phyloP scores from a whole-genome alignment of 2,329 filamentous ascomycete species.

The Amauroascus verrucosus region DNA sequence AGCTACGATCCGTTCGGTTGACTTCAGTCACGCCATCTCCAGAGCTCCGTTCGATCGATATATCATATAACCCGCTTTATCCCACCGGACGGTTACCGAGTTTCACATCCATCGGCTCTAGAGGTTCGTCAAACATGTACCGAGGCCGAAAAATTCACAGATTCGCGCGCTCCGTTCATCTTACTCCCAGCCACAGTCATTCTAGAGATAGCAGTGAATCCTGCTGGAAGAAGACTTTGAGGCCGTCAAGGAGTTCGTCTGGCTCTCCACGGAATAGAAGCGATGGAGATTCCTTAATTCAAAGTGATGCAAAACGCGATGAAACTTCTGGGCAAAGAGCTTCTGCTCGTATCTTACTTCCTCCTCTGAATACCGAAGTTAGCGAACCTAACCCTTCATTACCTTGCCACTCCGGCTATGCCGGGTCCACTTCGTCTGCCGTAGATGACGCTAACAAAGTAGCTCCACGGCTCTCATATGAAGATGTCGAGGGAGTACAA shows the following conservation, averaged over 20 bases:
- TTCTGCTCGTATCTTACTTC: neutral
- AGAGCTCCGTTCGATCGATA: neutral
- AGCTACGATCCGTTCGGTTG: conserved; percentile 17
- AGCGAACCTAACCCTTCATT: neutral
- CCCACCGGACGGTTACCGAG: conserved; percentile 30
- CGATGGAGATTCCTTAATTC: conserved; percentile 12
- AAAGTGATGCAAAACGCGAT: conserved; percentile 6
- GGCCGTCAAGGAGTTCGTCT: conserved; percentile 43
- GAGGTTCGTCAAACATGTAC: conserved; percentile 25
- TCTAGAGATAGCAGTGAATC: conserved; percentile 42
- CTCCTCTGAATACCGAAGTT: conserved; percentile 5
- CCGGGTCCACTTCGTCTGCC: conserved; percentile 9
- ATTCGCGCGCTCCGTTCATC: conserved; percentile 47
- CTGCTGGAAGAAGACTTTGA: conserved; percentile 45
- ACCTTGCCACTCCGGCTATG: neutral
- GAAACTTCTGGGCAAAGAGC: neutral
- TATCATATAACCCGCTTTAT: conserved; percentile 10
- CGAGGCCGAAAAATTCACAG: conserved; percentile 53
- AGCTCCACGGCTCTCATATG: conserved; percentile 1
- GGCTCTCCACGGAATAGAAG: conserved; percentile 46
- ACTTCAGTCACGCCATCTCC: neutral
- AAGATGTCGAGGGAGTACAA: neutral
- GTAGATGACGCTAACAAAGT: neutral
- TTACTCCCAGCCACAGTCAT: conserved; percentile 45
- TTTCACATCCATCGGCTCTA: conserved; percentile 26